Evolutionary conservation across 208 protist genomes (phyloP).

Genomic region (Leishmania tarentolae): DNA sequence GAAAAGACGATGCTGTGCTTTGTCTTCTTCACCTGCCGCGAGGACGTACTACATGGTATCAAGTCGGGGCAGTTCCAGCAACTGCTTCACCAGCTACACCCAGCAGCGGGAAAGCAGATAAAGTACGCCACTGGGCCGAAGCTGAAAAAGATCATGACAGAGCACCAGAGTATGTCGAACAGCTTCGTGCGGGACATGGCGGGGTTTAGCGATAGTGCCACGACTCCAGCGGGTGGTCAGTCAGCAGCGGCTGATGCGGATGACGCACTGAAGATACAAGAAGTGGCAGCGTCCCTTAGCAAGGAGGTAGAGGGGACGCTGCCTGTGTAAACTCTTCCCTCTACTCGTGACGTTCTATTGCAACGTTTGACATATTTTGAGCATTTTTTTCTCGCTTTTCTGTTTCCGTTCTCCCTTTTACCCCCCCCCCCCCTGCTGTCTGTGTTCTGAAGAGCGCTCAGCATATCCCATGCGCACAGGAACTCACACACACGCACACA

Average conservation of each 20-base stretch:
- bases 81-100: conserved; percentile 39
- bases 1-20: conserved; percentile 52
- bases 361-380: background rate
- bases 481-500: background rate
- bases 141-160: conserved; percentile 34
- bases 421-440: background rate
- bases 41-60: conserved; percentile 56
- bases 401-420: background rate
- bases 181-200: conserved; percentile 28
- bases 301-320: background rate
- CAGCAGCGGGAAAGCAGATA: conserved; percentile 48
- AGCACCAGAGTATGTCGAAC: conserved; percentile 30
- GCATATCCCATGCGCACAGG: background rate
- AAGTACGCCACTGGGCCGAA: conserved; percentile 68
- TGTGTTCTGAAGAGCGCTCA: background rate
- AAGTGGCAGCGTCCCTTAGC: background rate
- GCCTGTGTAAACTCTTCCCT: background rate
- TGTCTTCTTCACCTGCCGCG: conserved; percentile 69
- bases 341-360: background rate
- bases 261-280: background rate
- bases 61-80: conserved; percentile 28
- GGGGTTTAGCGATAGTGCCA: conserved; percentile 3
- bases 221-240: background rate
- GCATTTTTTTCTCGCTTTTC: background rate
- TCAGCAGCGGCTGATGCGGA: background rate